Evolutionary conservation across 805 yeast species (phyloP).

Genomic region (Metschnikowia sp.): DNA sequence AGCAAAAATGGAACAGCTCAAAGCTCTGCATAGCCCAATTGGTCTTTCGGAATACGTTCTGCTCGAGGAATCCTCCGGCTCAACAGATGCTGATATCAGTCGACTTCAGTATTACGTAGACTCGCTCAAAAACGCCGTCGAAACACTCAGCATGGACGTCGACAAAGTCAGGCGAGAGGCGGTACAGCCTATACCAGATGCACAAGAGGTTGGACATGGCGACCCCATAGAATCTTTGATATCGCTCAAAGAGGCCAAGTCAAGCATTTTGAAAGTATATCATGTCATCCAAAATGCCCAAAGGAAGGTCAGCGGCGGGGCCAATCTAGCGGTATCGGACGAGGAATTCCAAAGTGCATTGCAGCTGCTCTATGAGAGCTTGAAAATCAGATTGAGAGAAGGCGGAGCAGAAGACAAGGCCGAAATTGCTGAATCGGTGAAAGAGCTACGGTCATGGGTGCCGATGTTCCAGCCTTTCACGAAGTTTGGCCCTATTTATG

Average conservation of each 20-base stretch:
- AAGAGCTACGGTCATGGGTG: conserved; percentile 45
- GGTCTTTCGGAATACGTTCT: conserved; percentile 32
- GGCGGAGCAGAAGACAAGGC: conserved; percentile 25
- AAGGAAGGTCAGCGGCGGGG: conserved; percentile 9
- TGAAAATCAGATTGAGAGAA: conserved; percentile 33
- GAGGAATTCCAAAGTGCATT: conserved; percentile 32
- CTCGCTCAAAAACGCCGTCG: conserved; percentile 54
- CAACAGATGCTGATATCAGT: conserved; percentile 36
- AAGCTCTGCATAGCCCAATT: conserved; percentile 49
- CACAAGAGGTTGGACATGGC: background rate
- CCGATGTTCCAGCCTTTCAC: conserved; percentile 54
- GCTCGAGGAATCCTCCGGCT: background rate
- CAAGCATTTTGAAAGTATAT: conserved; percentile 45
- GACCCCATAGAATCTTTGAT: conserved; percentile 34
- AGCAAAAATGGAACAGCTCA: conserved; percentile 45
- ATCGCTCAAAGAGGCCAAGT: conserved; percentile 43
- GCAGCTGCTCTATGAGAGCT: conserved; percentile 42
- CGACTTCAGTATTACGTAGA: conserved; percentile 66
- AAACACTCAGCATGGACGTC: conserved; percentile 42
- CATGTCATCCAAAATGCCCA: conserved; percentile 36
- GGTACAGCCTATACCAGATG: background rate
- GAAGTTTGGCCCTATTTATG: conserved; percentile 48
- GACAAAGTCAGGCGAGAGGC: conserved; percentile 4
- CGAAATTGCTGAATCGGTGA: conserved; percentile 41
- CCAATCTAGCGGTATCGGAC: conserved; percentile 10